Base-by-base conservation (phyloP, 345 rosid genomes). In the Raphanus sativus region DNA sequence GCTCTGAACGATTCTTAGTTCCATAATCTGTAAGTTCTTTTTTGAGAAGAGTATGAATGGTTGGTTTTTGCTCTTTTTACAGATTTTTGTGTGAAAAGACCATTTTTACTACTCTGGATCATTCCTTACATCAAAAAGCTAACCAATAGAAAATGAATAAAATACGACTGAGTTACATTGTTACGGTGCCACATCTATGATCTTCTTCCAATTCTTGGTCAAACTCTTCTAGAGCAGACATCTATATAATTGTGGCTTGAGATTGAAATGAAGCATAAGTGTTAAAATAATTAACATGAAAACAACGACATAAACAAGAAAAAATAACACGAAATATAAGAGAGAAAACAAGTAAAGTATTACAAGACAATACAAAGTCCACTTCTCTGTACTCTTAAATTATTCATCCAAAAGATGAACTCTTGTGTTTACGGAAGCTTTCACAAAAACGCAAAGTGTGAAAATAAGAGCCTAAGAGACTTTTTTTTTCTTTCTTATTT, bases 381-480 rank as follows among this genome's bases (percentile, higher is more conserved):
- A 67, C 48, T 32, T 59, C 26, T 56, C n/a, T n/a, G 54, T 77
- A 71, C 40, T 42, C 54, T n/a, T n/a, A n/a, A n/a, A 59, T 67
- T 67, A 48, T 78, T 72, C 81, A 78, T 78, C 81, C 77, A 78
- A 73, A 72, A 61, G 59, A 78, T 78, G 69, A 78, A 66, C 73
- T 32, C 60, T 17, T 65, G 9, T 24, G 48, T 70, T 64, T 16
- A 28, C 12, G 38, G 25, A 76, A n/a, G 60, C 48, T 13, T 73
- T 36, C 1, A 26, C n/a, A 1, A 55, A 65, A 64, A 52, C 32
- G 6, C n/a, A n/a, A 54, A 25, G 52, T 5, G 8, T 48, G 25
- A 4, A 34, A 13, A 65, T 6, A 15, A 4, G 24, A 40, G 2
- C n/a, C n/a, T n/a, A n/a, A n/a, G n/a, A n/a, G n/a, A n/a, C n/a